Percentiles rank a stretch among this genome's conserved stretches.
These are phyloP conservation scores for Lablab purpureus DNA, from an alignment of 306 rosid genomes.

Conservation along the genomic window DNA sequence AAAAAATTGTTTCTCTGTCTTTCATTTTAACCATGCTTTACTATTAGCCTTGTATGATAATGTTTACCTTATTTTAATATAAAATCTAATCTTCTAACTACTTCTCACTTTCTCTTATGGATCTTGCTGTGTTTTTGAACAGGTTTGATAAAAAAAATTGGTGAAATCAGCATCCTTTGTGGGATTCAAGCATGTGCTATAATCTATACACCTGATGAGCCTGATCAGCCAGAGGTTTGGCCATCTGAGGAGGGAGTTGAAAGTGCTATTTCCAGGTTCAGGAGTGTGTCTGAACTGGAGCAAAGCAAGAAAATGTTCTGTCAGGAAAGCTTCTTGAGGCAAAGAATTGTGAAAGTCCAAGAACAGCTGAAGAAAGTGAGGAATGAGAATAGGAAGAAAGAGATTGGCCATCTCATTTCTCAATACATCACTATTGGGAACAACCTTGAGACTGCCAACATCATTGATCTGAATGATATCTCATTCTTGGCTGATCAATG, in stretches of 20 bases:
- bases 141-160: slow-evolving; percentile 33
- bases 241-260: slow-evolving; percentile 20
- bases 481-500: slow-evolving; percentile 24
- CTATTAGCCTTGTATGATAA: background rate
- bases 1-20: background rate
- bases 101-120: background rate
- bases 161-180: slow-evolving; percentile 35
- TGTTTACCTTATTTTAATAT: background rate
- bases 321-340: slow-evolving; percentile 40
- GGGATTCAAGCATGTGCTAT: slow-evolving; percentile 48
- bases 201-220: slow-evolving; percentile 8
- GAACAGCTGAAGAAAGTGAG: slow-evolving; percentile 37
- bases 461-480: slow-evolving; percentile 33
- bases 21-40: background rate
- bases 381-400: slow-evolving; percentile 30
- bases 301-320: slow-evolving; percentile 41
- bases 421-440: slow-evolving; percentile 8
- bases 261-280: slow-evolving; percentile 7
- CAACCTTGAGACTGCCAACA: background rate
- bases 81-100: background rate
- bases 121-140: background rate
- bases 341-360: slow-evolving; percentile 6
- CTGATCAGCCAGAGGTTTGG: slow-evolving; percentile 50
- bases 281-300: background rate
- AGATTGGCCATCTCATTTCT: slow-evolving; percentile 24